phyloP scores from a whole-genome alignment of 2,329 filamentous ascomycete genomes.

The Rhexocercosporidium sp. region DNA sequence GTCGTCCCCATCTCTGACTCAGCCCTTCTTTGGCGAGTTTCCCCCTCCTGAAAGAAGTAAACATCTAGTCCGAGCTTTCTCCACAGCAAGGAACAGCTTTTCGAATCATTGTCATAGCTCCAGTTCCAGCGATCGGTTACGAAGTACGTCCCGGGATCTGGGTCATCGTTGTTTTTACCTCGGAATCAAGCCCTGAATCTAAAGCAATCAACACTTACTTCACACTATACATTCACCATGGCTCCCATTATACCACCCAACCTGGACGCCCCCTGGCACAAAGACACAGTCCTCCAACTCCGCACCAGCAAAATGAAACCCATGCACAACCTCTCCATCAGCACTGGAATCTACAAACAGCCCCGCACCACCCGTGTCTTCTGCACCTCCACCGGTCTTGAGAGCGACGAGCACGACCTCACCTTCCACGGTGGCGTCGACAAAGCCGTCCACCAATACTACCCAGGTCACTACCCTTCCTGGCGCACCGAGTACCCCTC shows the following conservation, averaged over 20 bases:
- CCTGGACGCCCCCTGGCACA: constrained; percentile 30
- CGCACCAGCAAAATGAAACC: constrained; percentile 62
- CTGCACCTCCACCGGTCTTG: constrained; percentile 50
- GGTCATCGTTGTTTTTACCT: no score
- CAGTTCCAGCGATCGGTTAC: no score
- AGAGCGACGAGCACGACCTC: constrained; percentile 65
- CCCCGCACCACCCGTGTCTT: constrained; percentile 28
- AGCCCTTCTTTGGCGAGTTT: neutral
- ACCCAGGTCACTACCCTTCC: constrained; percentile 59
- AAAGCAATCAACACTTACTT: neutral
- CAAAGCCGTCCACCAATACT: constrained; percentile 65
- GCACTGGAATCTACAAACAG: constrained; percentile 55
- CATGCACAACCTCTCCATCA: constrained; percentile 55
- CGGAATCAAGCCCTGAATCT: neutral
- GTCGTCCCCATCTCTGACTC: neutral
- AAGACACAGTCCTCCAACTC: constrained; percentile 55
- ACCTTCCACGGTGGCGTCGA: constrained; percentile 66
- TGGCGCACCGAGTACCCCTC: constrained; percentile 61
- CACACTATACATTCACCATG: constrained; percentile 21
- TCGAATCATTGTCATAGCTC: neutral
- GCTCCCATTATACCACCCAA: constrained; percentile 18
- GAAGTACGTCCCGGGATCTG: no score
- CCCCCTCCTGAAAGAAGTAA: neutral
- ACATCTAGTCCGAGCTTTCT: neutral
- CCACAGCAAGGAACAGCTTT: neutral